A percentile compares a stretch with the other conserved stretches of the same genome.
These are phyloP conservation scores for Yamadazyma olivae DNA, from an alignment of 805 yeast genomes.

Conservation along the genomic window DNA sequence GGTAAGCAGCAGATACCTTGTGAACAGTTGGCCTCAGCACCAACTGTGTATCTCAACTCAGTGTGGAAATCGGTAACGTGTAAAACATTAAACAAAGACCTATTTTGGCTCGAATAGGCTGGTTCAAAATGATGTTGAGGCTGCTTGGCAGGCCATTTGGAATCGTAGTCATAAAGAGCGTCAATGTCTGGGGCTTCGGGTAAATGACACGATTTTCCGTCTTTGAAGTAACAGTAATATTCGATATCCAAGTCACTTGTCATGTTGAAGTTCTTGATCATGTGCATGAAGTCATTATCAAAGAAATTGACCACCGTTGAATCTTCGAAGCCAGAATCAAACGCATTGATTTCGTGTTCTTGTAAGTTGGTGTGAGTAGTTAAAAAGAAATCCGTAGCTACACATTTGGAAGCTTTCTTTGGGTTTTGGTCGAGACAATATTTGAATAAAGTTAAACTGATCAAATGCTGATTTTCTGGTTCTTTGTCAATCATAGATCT, in stretches of 20 bases:
- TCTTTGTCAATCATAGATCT: slow-evolving; percentile 20
- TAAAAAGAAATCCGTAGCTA: slow-evolving; percentile 35
- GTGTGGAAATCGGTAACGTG: slow-evolving; percentile 69
- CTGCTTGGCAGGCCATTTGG: slow-evolving; percentile 37
- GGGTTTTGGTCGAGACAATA: slow-evolving; percentile 30
- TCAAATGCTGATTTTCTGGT: slow-evolving; percentile 33
- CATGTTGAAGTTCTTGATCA: slow-evolving; percentile 32
- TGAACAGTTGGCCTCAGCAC: slow-evolving; percentile 58
- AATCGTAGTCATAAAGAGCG: slow-evolving; percentile 20
- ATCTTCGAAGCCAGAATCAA: slow-evolving; percentile 21
- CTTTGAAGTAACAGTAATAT: slow-evolving; percentile 54
- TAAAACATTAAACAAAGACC: slow-evolving; percentile 52
- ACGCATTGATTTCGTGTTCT: slow-evolving; percentile 12
- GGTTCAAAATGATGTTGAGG: slow-evolving; percentile 23
- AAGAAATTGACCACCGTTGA: slow-evolving; percentile 28
- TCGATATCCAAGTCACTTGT: slow-evolving; percentile 35
- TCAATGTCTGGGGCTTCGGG: slow-evolving; percentile 54
- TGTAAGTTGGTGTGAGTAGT: slow-evolving; percentile 26
- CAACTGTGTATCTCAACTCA: slow-evolving; percentile 51
- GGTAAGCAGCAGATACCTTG: slow-evolving; percentile 60
- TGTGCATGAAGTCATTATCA: slow-evolving; percentile 38
- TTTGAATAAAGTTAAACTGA: slow-evolving; percentile 33
- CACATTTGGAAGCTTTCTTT: slow-evolving; percentile 27
- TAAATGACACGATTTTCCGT: slow-evolving; percentile 41
- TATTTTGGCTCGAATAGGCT: slow-evolving; percentile 15